A percentile compares a stretch with the other conserved stretches of the same genome.
These are phyloP conservation scores for Lachnellula hyalina DNA, from an alignment of 2,329 filamentous ascomycete genomes.

Conservation along the genomic window DNA sequence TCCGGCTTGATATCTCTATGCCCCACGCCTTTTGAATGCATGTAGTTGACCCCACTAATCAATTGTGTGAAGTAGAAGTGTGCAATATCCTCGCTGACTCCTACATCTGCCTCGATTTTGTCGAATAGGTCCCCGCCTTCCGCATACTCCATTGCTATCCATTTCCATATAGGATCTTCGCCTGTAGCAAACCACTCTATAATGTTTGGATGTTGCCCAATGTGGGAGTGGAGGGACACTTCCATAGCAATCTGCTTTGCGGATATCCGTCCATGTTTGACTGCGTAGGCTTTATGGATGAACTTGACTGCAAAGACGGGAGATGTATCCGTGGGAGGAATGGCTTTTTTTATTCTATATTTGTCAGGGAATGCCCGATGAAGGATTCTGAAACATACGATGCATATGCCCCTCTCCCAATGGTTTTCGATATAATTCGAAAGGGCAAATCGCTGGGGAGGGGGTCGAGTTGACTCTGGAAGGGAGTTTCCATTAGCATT, in stretches of 20 bases:
- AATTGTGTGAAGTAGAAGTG: conserved; percentile 96
- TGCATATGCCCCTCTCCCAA: conserved; percentile 93
- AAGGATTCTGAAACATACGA: conserved; percentile 55
- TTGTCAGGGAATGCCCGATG: conserved; percentile 11
- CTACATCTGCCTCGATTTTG: conserved; percentile 97
- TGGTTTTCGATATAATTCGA: conserved; percentile 90
- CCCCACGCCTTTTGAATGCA: conserved; percentile 92
- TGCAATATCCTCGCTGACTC: conserved; percentile 89
- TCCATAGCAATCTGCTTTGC: conserved; percentile 89
- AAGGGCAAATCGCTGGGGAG: conserved; percentile 84
- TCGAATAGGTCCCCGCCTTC: conserved; percentile 96
- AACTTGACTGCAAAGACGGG: conserved; percentile 97
- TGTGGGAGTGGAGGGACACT: conserved; percentile 80
- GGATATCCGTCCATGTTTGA: conserved; percentile 81
- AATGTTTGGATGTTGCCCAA: conserved; percentile 86
- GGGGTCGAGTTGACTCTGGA: conserved; percentile 84
- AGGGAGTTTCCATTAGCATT: conserved; percentile 32
- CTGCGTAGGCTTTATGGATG: conserved; percentile 94
- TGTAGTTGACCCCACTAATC: conserved; percentile 83
- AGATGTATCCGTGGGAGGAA: conserved; percentile 59
- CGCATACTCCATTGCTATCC: conserved; percentile 98
- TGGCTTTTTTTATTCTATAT: conserved; percentile 70
- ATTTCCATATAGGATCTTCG: conserved; percentile 82
- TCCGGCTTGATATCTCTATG: conserved; percentile 92
- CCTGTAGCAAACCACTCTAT: conserved; percentile 88